Base-by-base conservation (phyloP, 163 green algal species). In the Chloromonas sp. region DNA sequence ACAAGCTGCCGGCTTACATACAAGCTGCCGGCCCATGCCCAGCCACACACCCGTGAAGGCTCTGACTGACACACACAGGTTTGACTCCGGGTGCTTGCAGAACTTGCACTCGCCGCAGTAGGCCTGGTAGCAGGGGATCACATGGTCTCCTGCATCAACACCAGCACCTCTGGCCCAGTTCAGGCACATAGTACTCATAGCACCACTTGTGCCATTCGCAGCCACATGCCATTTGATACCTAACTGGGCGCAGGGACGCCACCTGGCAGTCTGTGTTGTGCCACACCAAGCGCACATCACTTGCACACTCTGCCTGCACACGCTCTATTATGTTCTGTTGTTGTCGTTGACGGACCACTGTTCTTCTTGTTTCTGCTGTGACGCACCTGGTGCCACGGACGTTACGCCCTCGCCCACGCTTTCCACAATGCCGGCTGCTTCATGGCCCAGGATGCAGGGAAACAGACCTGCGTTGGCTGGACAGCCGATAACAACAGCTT, bases 391-490 rank as follows among this genome's bases (percentile, higher is more conserved):
- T 87, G 94, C 89, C 2, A 99, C 93, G 57, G 87, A 94, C 0
- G 94, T 97, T 8, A 99, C 97, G 59, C 96, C 97, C 82, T 97
- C 91, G 2, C 97, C 97, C 71, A 99, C 97, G 82, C 92, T 96
- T 89, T 98, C 96, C 76, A 98, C 96, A 2, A 98, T 84, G 84
- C 95, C 95, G 0, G 95, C 96, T 0, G 97, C 97, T 86, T 99
- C 97, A 90, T 99, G 97, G 14, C 97, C 97, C 71, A 99, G 89
- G 77, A 99, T 96, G 92, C 95, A 98, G 3, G 97, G 97, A 90
- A 99, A 99, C n/a, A 98, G 89, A 36, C 97, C 97, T 94, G 98
- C 95, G 8, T 36, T 93, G 91, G 84, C 96, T 91, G 77, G 58
- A 78, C 78, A 84, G 14, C 8, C 61, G 58, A 78, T 15, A 84